Evolutionary conservation across 441 rosid species (phyloP).

Genomic region (Gossypium schwendimanii): DNA sequence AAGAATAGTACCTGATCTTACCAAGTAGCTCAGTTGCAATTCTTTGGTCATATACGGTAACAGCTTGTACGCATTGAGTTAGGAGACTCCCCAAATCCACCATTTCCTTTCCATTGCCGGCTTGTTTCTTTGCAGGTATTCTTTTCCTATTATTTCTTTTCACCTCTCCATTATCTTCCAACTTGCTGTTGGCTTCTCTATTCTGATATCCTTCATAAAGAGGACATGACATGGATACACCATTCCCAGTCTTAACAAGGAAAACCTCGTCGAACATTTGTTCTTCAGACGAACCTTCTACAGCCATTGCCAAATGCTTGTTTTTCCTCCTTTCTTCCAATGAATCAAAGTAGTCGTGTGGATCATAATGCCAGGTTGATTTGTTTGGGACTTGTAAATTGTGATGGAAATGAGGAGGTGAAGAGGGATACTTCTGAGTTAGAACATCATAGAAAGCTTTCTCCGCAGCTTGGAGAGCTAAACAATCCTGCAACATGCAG

Average conservation of each 20-base stretch:
- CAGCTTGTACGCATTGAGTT: slow-evolving; percentile 68
- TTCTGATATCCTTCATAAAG: slow-evolving; percentile 11
- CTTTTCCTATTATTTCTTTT: slow-evolving; percentile 36
- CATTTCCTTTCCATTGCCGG: slow-evolving; percentile 24
- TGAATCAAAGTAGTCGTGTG: slow-evolving; percentile 35
- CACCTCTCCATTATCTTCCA: slow-evolving; percentile 9
- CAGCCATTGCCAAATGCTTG: slow-evolving; percentile 44
- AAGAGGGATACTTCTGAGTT: slow-evolving; percentile 23
- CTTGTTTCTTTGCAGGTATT: slow-evolving; percentile 19
- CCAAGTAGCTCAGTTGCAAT: slow-evolving; percentile 49
- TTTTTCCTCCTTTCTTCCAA: slow-evolving; percentile 38
- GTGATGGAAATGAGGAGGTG: slow-evolving; percentile 5
- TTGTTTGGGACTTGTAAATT: background rate
- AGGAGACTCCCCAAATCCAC: slow-evolving; percentile 68
- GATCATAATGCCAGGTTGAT: slow-evolving; percentile 29
- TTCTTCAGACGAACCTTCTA: slow-evolving; percentile 40
- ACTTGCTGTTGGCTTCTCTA: slow-evolving; percentile 5
- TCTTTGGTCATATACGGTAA: slow-evolving; percentile 52
- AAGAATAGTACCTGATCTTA: slow-evolving; percentile 64
- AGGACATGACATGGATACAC: background rate
- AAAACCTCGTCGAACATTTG: slow-evolving; percentile 46
- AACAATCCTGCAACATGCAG: slow-evolving; percentile 41
- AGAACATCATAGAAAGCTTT: slow-evolving; percentile 48
- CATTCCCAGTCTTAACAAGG: slow-evolving; percentile 30
- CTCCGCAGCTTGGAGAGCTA: slow-evolving; percentile 62